Evolutionary conservation across 116 monocot genomes (phyloP), one percentile per base, ranked within the genome.

Genomic region (Phalaenopsis hybrid): DNA sequence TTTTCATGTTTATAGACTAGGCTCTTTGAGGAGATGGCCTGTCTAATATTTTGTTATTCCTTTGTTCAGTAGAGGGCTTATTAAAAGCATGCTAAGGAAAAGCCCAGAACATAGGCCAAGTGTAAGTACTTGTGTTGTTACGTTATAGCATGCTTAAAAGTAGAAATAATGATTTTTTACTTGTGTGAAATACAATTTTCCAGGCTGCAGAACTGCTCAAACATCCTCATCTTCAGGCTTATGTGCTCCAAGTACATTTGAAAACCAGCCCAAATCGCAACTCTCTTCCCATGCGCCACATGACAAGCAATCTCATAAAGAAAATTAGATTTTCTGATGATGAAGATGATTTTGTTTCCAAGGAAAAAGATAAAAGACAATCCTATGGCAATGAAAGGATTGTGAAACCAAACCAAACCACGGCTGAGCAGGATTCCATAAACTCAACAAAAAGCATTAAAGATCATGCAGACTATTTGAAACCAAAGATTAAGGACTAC

Each of bases 81-180:
- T 95, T 52, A 98, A 89, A 87, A 98, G 93, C 88, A 98, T 98
- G 98, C 89, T 98, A 74, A 87, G 98, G 55, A 98, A 88, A 86
- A 98, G 81, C 81, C 98, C 95, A 51, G 93, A 98, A 82, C 92
- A 93, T 33, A 89, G 98, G 55, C 95, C 98, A 77, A 98, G 92
- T 84, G 98, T 98, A 93, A 46, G 90, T 84, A 68, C 46, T 79
- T 50, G 52, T 13, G 18, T 17, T 28, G 12, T 28, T 69, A 69
- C 48, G 20, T 61, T 61, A 25, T 67, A 28, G 7, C 44, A 75
- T 75, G 44, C 46, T 75, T 13, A 45, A 0, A 50, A 50, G 11
- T 52, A 31, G 9, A 63, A 59, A 65, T 11, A 46, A 44, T 21
- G 25, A 48, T 67, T 15, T 11, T 45, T 67, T 44, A 45, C 12